Percentiles rank a stretch among this genome's conserved stretches.
Conservation (phyloP, 78 protist genomes). For the Anaeramoeba flamelloides region DNA sequence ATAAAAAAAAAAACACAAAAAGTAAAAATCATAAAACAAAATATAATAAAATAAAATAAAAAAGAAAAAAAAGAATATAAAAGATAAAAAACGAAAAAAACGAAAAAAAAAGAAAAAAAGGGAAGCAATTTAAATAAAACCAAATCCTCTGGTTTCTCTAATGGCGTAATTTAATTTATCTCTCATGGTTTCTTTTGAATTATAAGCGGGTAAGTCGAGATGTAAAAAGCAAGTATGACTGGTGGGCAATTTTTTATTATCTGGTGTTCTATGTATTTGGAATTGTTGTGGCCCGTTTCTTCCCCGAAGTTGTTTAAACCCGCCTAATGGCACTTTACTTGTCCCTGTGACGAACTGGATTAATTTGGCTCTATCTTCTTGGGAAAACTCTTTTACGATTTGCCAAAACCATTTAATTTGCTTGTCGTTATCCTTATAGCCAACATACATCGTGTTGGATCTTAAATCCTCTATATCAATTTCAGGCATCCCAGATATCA, state of each 20-base stretch:
- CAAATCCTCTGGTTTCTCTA: too few species aligned
- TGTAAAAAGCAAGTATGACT: constrained; percentile 13
- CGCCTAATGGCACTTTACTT: constrained; percentile 23
- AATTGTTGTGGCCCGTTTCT: too few species aligned
- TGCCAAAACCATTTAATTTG: constrained; percentile 24
- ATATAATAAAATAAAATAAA: too few species aligned
- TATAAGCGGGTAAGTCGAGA: constrained; percentile 9
- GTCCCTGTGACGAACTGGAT: constrained; percentile 32
- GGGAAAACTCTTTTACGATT: constrained; percentile 5
- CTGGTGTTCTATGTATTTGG: too few species aligned
- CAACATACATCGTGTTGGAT: constrained; percentile 22
- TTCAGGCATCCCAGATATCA: constrained; percentile 30
- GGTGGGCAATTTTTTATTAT: constrained; percentile 3
- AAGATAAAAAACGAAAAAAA: too few species aligned
- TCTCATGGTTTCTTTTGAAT: too few species aligned
- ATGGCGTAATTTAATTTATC: too few species aligned
- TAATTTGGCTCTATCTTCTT: constrained; percentile 23
- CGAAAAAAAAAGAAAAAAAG: too few species aligned
- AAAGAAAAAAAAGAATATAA: too few species aligned
- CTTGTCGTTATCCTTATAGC: not conserved
- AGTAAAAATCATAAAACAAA: too few species aligned
- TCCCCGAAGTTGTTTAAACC: constrained; percentile 4
- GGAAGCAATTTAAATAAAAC: too few species aligned
- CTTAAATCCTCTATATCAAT: constrained; percentile 17
- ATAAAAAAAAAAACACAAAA: too few species aligned